Base-by-base conservation (phyloP, 192 early-diverging fungal species). In the Rhizophagus sp. region DNA sequence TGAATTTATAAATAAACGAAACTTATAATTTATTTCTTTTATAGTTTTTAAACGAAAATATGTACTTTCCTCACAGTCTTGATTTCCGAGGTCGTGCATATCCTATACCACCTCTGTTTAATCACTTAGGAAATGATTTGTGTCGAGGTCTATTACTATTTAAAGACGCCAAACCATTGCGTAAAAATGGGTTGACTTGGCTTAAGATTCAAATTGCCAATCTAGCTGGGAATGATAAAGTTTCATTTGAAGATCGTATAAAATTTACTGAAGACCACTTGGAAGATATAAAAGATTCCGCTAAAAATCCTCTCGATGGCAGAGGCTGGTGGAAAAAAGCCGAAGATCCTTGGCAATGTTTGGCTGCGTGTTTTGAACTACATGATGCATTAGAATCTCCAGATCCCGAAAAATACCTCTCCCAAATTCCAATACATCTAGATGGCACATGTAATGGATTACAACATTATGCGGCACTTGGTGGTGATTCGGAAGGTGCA, bases 21-120 rank as follows among this genome's bases (percentile, higher is more conserved):
- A 62, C 1, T 81, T 36, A 25, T 49, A 33, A 39, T 62, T 72
- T 25, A 76, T 1, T 79, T 33, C 36, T 73, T 47, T 66, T 41
- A 36, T 83, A 95, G 93, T 97, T 96, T 80, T 80, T 96, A 39
- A 91, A 94, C 77, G 88, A 95, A 65, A 90, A 90, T 2, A 95
- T 99, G 89, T 99, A 93, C 86, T 99, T 98, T 84, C 97, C 97
- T 22, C 97, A 99, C 85, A 97, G 96, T 81, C 82, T 98, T 78
- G 97, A 99, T 84, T 99, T 99, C 89, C 92, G 97, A 68, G 97
- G 97, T 30, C 94, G 97, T 75, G 97, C 97, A 6, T 99, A 99
- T 80, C 96, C 97, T 63, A 97, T 99, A 47, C 97, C 97, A 39
- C 92, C 95, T 10, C 92, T 95, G 76, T 91, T 99, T 63, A 99